Evolutionary conservation across 148 eudicot genomes (phyloP).

Genomic region (Camellia japonica): DNA sequence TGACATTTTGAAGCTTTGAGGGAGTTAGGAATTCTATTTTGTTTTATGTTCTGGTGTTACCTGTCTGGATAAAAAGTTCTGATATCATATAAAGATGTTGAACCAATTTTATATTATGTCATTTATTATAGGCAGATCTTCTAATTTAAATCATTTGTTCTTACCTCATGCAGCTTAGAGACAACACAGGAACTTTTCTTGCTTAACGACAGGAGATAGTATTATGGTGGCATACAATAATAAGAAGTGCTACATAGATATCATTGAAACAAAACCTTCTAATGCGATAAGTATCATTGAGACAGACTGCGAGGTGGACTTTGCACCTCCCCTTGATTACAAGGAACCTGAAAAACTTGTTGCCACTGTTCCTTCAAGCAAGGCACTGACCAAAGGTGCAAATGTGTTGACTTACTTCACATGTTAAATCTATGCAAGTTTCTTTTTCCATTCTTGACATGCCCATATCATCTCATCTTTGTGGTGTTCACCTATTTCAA

Average conservation of each 20-base stretch:
- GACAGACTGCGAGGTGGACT: constrained; percentile 95
- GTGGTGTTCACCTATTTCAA: neutral
- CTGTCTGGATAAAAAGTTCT: neutral
- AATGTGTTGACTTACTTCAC: neutral
- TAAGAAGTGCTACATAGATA: constrained; percentile 47
- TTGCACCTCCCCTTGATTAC: constrained; percentile 98
- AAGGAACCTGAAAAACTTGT: constrained; percentile 82
- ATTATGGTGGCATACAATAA: constrained; percentile 88
- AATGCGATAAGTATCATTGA: constrained; percentile 74
- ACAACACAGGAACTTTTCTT: constrained; percentile 88
- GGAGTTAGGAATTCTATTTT: neutral
- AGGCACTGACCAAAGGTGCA: constrained; percentile 62
- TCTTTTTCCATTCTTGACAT: neutral
- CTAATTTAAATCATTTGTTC: neutral
- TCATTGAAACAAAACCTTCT: constrained; percentile 62
- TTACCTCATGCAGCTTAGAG: constrained; percentile 86
- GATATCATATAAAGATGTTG: neutral
- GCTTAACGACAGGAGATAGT: constrained; percentile 91
- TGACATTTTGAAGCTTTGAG: neutral
- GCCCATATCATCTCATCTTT: neutral
- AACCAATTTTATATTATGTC: neutral
- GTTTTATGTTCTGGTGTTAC: neutral
- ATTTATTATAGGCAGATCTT: neutral
- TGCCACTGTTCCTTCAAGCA: constrained; percentile 41
- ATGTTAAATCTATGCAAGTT: constrained; percentile 12